Evolutionary conservation across 2,329 filamentous ascomycete genomes (phyloP).

Genomic region (Colletotrichum salicis): DNA sequence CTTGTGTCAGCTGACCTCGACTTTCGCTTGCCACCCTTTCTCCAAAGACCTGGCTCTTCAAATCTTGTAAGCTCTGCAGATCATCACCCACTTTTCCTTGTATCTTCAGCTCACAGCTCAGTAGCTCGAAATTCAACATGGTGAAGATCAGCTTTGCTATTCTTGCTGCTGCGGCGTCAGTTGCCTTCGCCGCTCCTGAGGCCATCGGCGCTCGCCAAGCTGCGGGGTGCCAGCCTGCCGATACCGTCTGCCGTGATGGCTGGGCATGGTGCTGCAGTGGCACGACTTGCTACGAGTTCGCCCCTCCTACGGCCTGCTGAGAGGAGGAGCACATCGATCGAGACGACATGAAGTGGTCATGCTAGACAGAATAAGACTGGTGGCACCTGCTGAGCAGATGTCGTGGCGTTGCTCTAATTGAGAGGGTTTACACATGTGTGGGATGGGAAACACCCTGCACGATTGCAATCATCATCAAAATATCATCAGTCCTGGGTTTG

Average conservation of each 20-base stretch:
- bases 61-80: background rate
- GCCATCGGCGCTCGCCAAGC: conserved; percentile 6
- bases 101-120: background rate
- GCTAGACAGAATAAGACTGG: no score
- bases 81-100: no score
- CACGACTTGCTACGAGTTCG: conserved; percentile 18
- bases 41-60: no score
- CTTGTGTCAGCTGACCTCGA: no score
- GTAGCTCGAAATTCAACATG: background rate
- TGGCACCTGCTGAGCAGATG: background rate
- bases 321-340: no score
- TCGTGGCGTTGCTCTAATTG: no score
- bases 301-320: conserved; percentile 15
- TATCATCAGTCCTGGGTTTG: no score
- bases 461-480: no score
- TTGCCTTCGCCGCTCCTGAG: conserved; percentile 2
- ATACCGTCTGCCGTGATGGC: conserved; percentile 21
- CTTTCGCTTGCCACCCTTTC: no score
- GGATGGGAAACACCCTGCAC: no score
- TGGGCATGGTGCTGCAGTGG: conserved; percentile 22
- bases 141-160: background rate
- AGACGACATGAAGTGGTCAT: no score
- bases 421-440: no score
- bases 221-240: conserved; percentile 8
- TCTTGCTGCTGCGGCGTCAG: background rate